Evolutionary conservation across 2,329 filamentous ascomycete species (phyloP).

Genomic region (Aspergillus nomiae): DNA sequence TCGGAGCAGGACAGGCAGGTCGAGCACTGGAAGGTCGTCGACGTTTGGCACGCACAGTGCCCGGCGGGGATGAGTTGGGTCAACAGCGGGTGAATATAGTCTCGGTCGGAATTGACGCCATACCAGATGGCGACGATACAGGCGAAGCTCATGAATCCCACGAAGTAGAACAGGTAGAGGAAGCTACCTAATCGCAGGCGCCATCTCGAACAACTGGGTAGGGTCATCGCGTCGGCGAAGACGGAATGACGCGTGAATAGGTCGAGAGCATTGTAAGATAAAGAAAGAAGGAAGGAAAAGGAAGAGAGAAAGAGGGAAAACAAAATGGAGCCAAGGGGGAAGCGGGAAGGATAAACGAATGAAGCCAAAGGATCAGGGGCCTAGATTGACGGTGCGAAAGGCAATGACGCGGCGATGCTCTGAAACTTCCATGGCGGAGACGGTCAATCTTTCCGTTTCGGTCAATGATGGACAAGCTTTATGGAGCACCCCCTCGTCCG

Average conservation of each 20-base stretch:
- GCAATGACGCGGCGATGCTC: constrained; percentile 9
- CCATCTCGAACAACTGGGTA: constrained; percentile 22
- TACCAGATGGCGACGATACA: constrained; percentile 32
- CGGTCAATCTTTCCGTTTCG: constrained; percentile 5
- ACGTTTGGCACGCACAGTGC: constrained; percentile 41
- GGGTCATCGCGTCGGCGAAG: constrained; percentile 22
- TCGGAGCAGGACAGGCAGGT: constrained; percentile 35
- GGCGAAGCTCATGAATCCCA: constrained; percentile 22
- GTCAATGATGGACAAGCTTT: constrained; percentile 11
- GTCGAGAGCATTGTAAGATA: constrained; percentile 13
- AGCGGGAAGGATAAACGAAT: background rate
- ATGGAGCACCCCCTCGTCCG: background rate
- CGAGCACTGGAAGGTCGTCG: constrained; percentile 41
- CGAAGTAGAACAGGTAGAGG: constrained; percentile 23
- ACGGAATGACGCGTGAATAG: background rate
- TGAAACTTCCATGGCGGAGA: constrained; percentile 2
- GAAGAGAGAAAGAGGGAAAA: background rate
- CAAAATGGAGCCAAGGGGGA: background rate
- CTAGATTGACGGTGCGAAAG: background rate
- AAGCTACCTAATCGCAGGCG: constrained; percentile 23
- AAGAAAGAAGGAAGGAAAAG: background rate
- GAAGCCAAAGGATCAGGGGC: background rate
- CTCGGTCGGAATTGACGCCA: constrained; percentile 39
- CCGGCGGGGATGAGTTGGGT: constrained; percentile 43
- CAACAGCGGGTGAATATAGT: constrained; percentile 39